These are phyloP conservation scores for Aspergillus hortae DNA, from an alignment of 2,329 filamentous ascomycete species.

Conservation along the genomic window DNA sequence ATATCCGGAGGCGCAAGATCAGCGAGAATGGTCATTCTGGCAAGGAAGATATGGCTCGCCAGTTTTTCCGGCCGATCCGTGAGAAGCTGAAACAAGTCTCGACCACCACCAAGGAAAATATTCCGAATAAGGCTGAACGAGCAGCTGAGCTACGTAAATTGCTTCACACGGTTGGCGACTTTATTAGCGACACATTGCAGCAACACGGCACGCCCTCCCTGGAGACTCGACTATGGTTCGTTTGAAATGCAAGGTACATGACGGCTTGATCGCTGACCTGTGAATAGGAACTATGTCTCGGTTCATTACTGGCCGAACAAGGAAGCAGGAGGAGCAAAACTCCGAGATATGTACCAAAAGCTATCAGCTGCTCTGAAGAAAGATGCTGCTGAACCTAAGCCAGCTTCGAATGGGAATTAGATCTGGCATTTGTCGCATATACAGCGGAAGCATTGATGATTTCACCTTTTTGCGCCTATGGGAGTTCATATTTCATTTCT, in stretches of 20 bases:
- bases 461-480: conserved; percentile 7
- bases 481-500: conserved; percentile 5
- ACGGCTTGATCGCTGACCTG: conserved; percentile 19
- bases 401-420: conserved; percentile 25
- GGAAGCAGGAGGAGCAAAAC: conserved; percentile 34
- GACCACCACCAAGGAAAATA: conserved; percentile 43
- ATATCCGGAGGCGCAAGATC: conserved; percentile 32
- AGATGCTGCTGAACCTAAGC: conserved; percentile 18
- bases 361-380: conserved; percentile 28
- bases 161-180: conserved; percentile 45
- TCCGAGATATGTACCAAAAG: conserved; percentile 38
- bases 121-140: conserved; percentile 42
- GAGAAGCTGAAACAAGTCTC: conserved; percentile 43
- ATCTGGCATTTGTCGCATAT: conserved; percentile 2
- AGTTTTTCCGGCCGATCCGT: conserved; percentile 47
- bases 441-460: conserved; percentile 13
- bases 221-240: conserved; percentile 45
- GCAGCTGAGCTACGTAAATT: conserved; percentile 42
- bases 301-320: conserved; percentile 47
- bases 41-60: conserved; percentile 39
- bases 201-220: conserved; percentile 38
- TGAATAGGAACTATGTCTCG: conserved; percentile 42
- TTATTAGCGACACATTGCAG: conserved; percentile 40
- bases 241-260: conserved; percentile 3
- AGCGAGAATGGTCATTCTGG: conserved; percentile 34